A percentile compares a stretch with the other conserved stretches of the same genome.
phyloP scores from a whole-genome alignment of 2,329 filamentous ascomycete genomes.

The Thermothelomyces thermophilus region DNA sequence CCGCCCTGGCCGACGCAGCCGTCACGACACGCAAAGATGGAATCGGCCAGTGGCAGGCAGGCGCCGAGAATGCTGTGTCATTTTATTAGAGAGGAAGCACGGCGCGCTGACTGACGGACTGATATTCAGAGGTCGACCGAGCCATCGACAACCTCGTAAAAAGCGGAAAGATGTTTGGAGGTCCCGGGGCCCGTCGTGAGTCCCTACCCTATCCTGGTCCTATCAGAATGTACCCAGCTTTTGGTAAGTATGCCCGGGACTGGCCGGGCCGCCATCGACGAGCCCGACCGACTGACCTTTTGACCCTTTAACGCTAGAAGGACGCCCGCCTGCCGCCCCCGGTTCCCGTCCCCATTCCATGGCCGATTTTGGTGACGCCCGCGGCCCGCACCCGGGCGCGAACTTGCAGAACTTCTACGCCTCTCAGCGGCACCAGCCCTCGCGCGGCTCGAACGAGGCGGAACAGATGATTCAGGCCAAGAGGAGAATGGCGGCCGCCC shows the following conservation, averaged over 20 bases:
- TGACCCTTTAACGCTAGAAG: slow-evolving; percentile 45
- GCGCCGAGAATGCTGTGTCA: not conserved
- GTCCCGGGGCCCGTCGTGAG: slow-evolving; percentile 66
- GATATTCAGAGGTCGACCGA: slow-evolving; percentile 78
- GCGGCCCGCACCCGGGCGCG: slow-evolving; percentile 62
- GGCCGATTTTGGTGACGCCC: slow-evolving; percentile 72
- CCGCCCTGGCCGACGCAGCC: not conserved
- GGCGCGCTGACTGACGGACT: slow-evolving; percentile 22
- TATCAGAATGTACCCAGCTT: slow-evolving; percentile 50
- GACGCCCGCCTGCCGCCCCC: slow-evolving; percentile 58
- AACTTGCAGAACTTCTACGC: slow-evolving; percentile 94
- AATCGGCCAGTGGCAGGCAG: not conserved
- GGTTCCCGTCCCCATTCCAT: slow-evolving; percentile 73
- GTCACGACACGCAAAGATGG: not conserved
- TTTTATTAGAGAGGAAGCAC: not conserved
- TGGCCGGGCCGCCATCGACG: slow-evolving; percentile 24
- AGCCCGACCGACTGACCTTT: slow-evolving; percentile 23
- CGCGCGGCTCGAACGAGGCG: slow-evolving; percentile 79
- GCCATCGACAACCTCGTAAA: slow-evolving; percentile 94
- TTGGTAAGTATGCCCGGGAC: slow-evolving; percentile 44
- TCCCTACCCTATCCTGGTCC: slow-evolving; percentile 59
- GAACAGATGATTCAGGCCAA: slow-evolving; percentile 99
- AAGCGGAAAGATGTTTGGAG: slow-evolving; percentile 85
- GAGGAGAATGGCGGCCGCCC: slow-evolving; percentile 98
- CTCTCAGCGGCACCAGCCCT: slow-evolving; percentile 81